Base-by-base conservation (phyloP, 179 eudicot species). In the Carnegiea gigantea region DNA sequence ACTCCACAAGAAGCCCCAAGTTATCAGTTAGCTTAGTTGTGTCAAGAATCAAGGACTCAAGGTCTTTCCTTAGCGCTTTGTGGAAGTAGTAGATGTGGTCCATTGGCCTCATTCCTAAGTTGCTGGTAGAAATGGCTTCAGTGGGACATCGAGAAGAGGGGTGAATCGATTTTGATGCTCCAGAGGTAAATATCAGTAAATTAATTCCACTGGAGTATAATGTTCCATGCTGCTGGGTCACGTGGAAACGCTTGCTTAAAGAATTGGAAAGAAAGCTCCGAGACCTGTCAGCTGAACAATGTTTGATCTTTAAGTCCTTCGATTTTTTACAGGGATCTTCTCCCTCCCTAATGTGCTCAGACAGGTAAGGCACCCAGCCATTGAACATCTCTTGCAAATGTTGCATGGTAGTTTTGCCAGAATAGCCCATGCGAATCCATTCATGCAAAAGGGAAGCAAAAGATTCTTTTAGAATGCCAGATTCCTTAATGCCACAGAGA, bases 11-110 rank as follows among this genome's bases (percentile, higher is more conserved):
- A 77, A 86, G 80, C 79, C 78, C 89, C 71, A 75, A 57, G 83
- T 90, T 88, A 84, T 88, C 88, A 36, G 81, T 81, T 88, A 96
- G 79, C 78, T 88, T 88, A 70, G 86, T 86, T 71, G 98, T 88
- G 71, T 88, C 85, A 81, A 79, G 77, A 77, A 91, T 91, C 75
- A 96, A 88, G 83, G 88, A 81, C 60, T 93, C 95, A 48, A 96
- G 84, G 83, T 96, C 95, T 76, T 93, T 93, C 81, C 86, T 90
- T 77, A 96, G 87, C 82, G 97, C 99, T 88, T 90, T 96, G 89
- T 96, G 99, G 84, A 96, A 92, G 82, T 86, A 90, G 75, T 91
- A 88, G 44, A 96, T 87, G 79, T 86, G 91, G 82, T 96, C 97
- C 88, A 94, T 87, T 54, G 99, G 99, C 85, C 82, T 92, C 44